phyloP scores from a whole-genome alignment of 495 filamentous ascomycete species.

The Penicillium simplicissimum region DNA sequence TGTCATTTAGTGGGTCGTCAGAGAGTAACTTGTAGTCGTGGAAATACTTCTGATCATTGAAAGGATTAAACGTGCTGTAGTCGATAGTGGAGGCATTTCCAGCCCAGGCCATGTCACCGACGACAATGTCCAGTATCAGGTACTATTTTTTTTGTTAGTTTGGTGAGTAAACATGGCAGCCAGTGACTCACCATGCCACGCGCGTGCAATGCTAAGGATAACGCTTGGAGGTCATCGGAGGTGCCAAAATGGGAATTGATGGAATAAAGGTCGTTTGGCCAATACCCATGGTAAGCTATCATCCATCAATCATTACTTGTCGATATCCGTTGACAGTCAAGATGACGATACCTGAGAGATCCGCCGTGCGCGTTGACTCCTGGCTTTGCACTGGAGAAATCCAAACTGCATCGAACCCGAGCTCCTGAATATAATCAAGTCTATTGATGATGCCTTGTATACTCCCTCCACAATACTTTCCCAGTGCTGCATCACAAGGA shows the following conservation, averaged over 20 bases:
- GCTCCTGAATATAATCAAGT: slow-evolving; percentile 52
- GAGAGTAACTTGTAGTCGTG: slow-evolving; percentile 61
- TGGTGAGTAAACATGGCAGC: background rate
- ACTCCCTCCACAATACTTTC: slow-evolving; percentile 69
- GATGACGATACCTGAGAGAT: slow-evolving; percentile 51
- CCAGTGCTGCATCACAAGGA: slow-evolving; percentile 23
- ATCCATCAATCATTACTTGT: slow-evolving; percentile 47
- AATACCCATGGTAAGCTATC: slow-evolving; percentile 65
- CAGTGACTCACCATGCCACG: slow-evolving; percentile 47
- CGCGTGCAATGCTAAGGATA: slow-evolving; percentile 54
- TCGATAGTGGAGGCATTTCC: slow-evolving; percentile 50
- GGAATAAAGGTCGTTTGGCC: slow-evolving; percentile 61
- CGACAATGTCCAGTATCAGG: slow-evolving; percentile 69
- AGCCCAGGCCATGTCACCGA: slow-evolving; percentile 65
- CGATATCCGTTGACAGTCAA: slow-evolving; percentile 45
- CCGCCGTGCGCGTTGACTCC: slow-evolving; percentile 32
- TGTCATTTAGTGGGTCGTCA: slow-evolving; percentile 52
- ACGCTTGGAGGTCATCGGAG: slow-evolving; percentile 54
- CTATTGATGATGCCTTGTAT: slow-evolving; percentile 63
- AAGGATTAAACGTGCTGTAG: slow-evolving; percentile 59
- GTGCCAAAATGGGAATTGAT: slow-evolving; percentile 64
- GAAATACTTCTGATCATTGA: slow-evolving; percentile 53
- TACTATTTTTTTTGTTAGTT: slow-evolving; percentile 30
- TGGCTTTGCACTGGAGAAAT: slow-evolving; percentile 48
- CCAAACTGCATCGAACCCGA: slow-evolving; percentile 72